Percentiles rank a stretch among this genome's conserved stretches.
Conservation (phyloP, 2,329 filamentous ascomycete genomes). For the Stachybotrys elegans region DNA sequence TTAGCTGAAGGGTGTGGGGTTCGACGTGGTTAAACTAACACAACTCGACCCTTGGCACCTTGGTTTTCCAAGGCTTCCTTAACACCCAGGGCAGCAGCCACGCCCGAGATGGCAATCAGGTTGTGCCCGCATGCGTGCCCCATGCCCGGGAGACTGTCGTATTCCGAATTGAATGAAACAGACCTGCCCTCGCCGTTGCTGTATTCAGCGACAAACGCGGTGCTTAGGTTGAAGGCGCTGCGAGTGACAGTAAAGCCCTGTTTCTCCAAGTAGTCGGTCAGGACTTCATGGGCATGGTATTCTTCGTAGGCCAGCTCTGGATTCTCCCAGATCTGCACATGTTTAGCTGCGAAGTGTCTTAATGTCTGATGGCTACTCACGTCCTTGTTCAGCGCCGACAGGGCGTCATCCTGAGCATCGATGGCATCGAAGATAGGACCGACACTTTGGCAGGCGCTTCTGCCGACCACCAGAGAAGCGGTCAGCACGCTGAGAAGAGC, state of each 20-base stretch:
- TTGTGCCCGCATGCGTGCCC: slow-evolving; percentile 43
- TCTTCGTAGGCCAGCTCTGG: slow-evolving; percentile 12
- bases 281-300: slow-evolving; percentile 7
- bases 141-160: slow-evolving; percentile 9
- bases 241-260: slow-evolving; percentile 8
- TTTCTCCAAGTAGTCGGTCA: slow-evolving; percentile 7
- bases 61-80: slow-evolving; percentile 5
- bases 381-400: background rate
- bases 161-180: slow-evolving; percentile 6
- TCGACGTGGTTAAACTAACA: slow-evolving; percentile 21
- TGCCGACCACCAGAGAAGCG: background rate
- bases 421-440: background rate
- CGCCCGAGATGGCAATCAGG: slow-evolving; percentile 43
- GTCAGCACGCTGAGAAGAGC: background rate
- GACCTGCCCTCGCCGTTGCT: slow-evolving; percentile 5
- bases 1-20: no score
- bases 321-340: slow-evolving; percentile 1
- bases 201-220: slow-evolving; percentile 9
- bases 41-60: slow-evolving; percentile 3
- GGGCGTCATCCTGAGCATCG: background rate
- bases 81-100: slow-evolving; percentile 31
- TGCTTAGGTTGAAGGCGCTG: slow-evolving; percentile 8
- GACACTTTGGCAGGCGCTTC: background rate
- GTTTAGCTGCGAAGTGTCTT: background rate
- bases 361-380: background rate